These are phyloP conservation scores for Hypoxylon sp. DNA, from an alignment of 2,329 filamentous ascomycete genomes.

Conservation along the genomic window DNA sequence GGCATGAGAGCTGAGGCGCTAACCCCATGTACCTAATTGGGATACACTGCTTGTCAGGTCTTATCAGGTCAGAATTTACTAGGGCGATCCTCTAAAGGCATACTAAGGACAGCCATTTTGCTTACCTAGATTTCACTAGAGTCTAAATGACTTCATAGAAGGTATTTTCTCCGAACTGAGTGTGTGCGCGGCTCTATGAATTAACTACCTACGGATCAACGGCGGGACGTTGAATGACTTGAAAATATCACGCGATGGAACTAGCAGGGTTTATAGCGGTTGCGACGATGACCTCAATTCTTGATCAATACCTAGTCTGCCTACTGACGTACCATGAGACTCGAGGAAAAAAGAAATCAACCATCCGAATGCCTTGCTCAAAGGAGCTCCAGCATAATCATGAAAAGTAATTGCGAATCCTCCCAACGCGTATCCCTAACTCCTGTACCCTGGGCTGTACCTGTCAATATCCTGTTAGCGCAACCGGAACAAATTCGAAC, in stretches of 20 bases:
- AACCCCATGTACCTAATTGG: no score
- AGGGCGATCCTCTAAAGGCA: no score
- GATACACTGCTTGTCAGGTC: no score
- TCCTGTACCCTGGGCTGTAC: constrained; percentile 13
- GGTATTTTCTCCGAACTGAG: not conserved
- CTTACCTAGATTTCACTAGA: not conserved
- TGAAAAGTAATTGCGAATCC: constrained; percentile 17
- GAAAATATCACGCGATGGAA: not conserved
- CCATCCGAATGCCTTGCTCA: constrained; percentile 5
- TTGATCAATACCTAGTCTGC: not conserved
- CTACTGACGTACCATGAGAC: not conserved
- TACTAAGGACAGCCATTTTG: no score
- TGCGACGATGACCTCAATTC: constrained; percentile 2
- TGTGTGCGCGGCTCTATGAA: not conserved
- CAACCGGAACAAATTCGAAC: not conserved
- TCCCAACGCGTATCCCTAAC: constrained; percentile 17
- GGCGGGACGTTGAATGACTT: not conserved
- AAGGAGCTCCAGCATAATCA: not conserved
- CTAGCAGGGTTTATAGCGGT: not conserved
- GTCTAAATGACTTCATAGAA: not conserved
- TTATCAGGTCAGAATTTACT: no score
- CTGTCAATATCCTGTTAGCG: constrained; percentile 24
- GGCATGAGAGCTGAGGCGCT: no score
- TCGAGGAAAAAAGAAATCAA: not conserved
- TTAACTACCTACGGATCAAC: not conserved